Conservation (phyloP, 176 grass and related monocot genomes). For the Triticum turgidum region DNA sequence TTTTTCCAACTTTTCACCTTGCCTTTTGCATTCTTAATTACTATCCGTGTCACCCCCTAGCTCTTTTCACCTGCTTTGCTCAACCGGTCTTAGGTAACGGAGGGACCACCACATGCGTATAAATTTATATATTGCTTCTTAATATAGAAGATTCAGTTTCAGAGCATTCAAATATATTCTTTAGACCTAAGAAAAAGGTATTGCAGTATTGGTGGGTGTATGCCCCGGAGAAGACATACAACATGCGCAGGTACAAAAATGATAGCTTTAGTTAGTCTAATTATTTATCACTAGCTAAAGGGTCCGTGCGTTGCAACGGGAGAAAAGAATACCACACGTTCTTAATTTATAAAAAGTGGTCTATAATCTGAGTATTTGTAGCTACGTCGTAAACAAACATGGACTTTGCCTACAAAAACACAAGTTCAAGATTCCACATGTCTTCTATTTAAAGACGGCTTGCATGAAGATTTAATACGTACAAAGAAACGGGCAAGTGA, state of each 20-base stretch:
- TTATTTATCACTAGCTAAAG: neutral
- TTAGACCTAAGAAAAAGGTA: neutral
- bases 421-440: too few species aligned
- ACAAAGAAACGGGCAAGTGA: too few species aligned
- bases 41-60: neutral
- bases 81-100: neutral
- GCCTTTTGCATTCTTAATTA: neutral
- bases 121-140: neutral
- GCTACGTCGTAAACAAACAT: too few species aligned
- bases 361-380: too few species aligned
- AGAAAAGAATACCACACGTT: too few species aligned
- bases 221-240: neutral
- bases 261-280: neutral
- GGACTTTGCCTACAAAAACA: too few species aligned
- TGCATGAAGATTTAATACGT: too few species aligned
- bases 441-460: too few species aligned
- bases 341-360: too few species aligned
- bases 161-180: neutral
- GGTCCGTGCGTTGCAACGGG: too few species aligned
- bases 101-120: neutral
- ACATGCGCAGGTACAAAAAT: slow-evolving; percentile 1
- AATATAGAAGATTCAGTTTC: neutral
- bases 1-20: neutral
- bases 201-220: slow-evolving; percentile 2
- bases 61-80: slow-evolving; percentile 9